Evolutionary conservation across 2,329 filamentous ascomycete species (phyloP).

Genomic region (Cladorrhinum sp.): DNA sequence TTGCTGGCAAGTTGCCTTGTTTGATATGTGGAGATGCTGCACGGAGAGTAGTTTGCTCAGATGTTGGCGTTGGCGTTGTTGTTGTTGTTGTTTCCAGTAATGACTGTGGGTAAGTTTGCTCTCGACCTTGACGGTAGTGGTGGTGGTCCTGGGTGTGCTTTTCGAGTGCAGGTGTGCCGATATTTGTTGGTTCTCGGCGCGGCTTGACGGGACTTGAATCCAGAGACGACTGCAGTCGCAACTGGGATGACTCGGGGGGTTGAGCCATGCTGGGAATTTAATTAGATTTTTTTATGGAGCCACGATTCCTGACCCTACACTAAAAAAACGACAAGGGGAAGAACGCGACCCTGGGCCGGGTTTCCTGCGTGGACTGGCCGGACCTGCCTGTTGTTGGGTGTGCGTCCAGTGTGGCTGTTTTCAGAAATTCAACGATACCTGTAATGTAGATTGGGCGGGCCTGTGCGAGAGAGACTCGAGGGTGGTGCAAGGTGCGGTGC

Average conservation of each 20-base stretch:
- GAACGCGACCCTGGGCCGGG: constrained; percentile 34
- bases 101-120: constrained; percentile 16
- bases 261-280: constrained; percentile 40
- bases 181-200: constrained; percentile 22
- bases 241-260: constrained; percentile 28
- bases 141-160: constrained; percentile 16
- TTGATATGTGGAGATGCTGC: constrained; percentile 18
- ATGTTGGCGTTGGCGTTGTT: no score
- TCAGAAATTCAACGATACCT: constrained; percentile 27
- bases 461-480: constrained; percentile 13
- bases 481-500: constrained; percentile 13
- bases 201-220: constrained; percentile 26
- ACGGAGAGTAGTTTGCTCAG: no score
- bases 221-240: constrained; percentile 26
- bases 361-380: constrained; percentile 30
- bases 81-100: constrained; percentile 18
- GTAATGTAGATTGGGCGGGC: constrained; percentile 21
- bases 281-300: constrained; percentile 41
- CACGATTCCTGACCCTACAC: constrained; percentile 33
- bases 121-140: constrained; percentile 17
- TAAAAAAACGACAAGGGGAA: constrained; percentile 31
- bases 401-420: constrained; percentile 26
- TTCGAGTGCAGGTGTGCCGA: constrained; percentile 22
- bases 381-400: constrained; percentile 23
- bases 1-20: constrained; percentile 21